phyloP scores from a whole-genome alignment of 768 basidiomycete species.

The Termitomyces sp. region DNA sequence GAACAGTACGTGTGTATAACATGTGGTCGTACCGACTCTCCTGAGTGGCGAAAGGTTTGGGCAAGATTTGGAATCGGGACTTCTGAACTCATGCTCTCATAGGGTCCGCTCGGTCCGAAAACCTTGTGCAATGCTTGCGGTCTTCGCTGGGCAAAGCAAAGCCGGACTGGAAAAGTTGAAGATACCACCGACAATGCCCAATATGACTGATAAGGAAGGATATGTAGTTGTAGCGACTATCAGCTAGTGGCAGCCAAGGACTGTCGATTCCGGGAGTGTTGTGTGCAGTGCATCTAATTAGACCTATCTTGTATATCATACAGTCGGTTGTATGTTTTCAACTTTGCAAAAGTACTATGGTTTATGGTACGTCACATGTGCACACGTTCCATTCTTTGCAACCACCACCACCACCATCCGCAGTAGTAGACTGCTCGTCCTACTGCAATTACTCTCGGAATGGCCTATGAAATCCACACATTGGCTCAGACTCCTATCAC shows the following conservation, averaged over 20 bases:
- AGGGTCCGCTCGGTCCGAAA: slow-evolving; percentile 94
- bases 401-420: slow-evolving; percentile 13
- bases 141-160: slow-evolving; percentile 84
- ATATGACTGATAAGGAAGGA: background rate
- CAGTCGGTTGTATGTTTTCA: background rate
- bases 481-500: slow-evolving; percentile 85
- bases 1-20: slow-evolving; percentile 87
- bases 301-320: background rate
- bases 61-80: background rate
- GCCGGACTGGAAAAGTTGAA: slow-evolving; percentile 31
- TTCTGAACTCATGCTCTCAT: slow-evolving; percentile 6
- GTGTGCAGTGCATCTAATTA: background rate
- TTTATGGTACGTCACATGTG: background rate
- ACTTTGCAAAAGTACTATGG: background rate
- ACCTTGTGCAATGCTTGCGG: slow-evolving; percentile 98
- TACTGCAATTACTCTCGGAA: slow-evolving; percentile 35
- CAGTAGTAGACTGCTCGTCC: slow-evolving; percentile 91
- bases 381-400: background rate
- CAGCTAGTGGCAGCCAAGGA: background rate
- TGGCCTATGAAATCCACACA: slow-evolving; percentile 72
- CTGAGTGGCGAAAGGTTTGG: slow-evolving; percentile 90
- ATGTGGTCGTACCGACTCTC: slow-evolving; percentile 93
- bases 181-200: slow-evolving; percentile 22
- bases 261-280: background rate
- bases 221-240: background rate